Percentiles rank a stretch among this genome's conserved stretches.
These are phyloP conservation scores for Pichia sp. DNA, from an alignment of 1,139 yeast species.

Conservation along the genomic window DNA sequence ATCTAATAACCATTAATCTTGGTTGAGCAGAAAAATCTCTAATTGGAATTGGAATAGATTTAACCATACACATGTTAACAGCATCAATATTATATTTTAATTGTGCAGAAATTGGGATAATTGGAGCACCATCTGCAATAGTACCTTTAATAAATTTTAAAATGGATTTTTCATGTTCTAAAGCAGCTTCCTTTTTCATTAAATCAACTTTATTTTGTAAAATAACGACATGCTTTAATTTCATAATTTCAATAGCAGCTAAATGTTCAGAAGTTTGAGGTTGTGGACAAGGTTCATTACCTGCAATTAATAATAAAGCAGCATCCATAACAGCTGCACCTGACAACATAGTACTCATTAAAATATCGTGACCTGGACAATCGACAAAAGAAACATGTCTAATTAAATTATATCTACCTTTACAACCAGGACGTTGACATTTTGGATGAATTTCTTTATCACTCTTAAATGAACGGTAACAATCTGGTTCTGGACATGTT, in stretches of 20 bases:
- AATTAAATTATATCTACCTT: conserved; percentile 78
- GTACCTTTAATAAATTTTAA: conserved; percentile 93
- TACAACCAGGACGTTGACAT: conserved; percentile 78
- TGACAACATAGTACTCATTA: conserved; percentile 99
- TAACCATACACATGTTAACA: conserved; percentile 92
- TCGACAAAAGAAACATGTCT: conserved; percentile 98
- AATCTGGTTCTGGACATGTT: conserved; percentile 87
- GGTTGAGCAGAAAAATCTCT: conserved; percentile 94
- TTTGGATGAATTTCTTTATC: conserved; percentile 93
- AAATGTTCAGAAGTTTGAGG: conserved; percentile 99
- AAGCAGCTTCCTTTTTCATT: conserved; percentile 95
- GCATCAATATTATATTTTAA: conserved; percentile 98
- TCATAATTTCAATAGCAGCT: conserved; percentile 99
- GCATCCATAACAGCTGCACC: conserved; percentile 99
- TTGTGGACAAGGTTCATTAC: conserved; percentile 99
- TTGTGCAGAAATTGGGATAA: conserved; percentile 98
- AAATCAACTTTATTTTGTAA: conserved; percentile 97
- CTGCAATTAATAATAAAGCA: conserved; percentile 90
- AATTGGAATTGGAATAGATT: conserved; percentile 91
- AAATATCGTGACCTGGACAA: conserved; percentile 99
- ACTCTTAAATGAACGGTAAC: conserved; percentile 90
- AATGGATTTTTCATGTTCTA: conserved; percentile 92
- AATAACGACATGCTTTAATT: conserved; percentile 91
- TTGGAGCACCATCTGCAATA: conserved; percentile 98
- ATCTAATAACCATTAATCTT: conserved; percentile 92